A percentile compares a stretch with the other conserved stretches of the same genome.
Conservation (phyloP, 305 asterid genomes). For the Rubia balearica region DNA sequence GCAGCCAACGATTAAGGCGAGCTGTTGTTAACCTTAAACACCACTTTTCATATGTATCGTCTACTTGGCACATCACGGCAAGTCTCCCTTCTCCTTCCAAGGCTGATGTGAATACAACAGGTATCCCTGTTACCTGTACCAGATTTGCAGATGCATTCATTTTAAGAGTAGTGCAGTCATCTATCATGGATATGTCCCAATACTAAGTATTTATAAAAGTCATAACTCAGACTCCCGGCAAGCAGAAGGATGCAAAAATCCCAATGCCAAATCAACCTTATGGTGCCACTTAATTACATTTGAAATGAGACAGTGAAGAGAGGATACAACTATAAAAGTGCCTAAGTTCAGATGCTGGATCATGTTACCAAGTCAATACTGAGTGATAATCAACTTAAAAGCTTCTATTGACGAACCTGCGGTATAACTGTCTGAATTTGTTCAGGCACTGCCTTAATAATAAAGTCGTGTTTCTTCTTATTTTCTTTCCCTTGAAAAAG, state of each 20-base stretch:
- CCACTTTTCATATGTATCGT: constrained; percentile 81
- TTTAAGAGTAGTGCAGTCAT: background rate
- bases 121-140: constrained; percentile 76
- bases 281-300: background rate
- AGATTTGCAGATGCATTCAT: constrained; percentile 17
- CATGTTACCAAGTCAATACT: background rate
- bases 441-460: constrained; percentile 64
- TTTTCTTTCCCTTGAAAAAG: constrained; percentile 55
- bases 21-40: constrained; percentile 81
- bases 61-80: constrained; percentile 66
- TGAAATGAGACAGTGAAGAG: background rate
- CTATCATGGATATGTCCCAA: background rate
- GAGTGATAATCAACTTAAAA: background rate
- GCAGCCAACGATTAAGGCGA: constrained; percentile 84
- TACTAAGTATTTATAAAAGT: background rate
- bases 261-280: background rate
- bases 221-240: background rate
- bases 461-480: constrained; percentile 42
- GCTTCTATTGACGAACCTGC: constrained; percentile 36
- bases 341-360: background rate
- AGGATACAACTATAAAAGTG: background rate
- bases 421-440: constrained; percentile 91
- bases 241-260: background rate
- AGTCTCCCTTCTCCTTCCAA: constrained; percentile 72
- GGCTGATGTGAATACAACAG: constrained; percentile 88